Base-by-base conservation (phyloP, 2,329 filamentous ascomycete genomes). In the Chaetomium sp. region DNA sequence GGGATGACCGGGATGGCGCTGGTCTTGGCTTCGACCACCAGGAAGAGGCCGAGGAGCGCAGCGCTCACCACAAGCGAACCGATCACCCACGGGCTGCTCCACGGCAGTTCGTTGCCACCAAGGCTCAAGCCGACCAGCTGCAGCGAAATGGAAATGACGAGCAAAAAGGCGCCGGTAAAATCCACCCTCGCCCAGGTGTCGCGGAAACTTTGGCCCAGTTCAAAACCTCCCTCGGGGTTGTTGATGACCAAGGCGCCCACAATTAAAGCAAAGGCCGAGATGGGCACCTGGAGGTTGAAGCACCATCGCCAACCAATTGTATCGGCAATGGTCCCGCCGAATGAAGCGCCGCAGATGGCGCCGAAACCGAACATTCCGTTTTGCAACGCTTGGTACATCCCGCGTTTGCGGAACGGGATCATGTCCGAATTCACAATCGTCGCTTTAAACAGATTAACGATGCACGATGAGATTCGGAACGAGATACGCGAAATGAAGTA, bases 251-350 rank as follows among this genome's bases (percentile, higher is more conserved):
- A 61, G 33, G 72, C 74, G 0, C 81, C 82, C 9, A 81, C 69
- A 0, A 76, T 43, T 1, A 85, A 71, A 0, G 81, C 82, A 19
- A 78, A 63, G 1, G 76, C 57, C 0, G 81, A 84, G 0, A 86
- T 66, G 0, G 83, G 83, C 0, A 84, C 79, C 63, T 87, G 84
- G 1, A 83, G 70, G 3, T 84, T 64, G 58, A 87, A 87, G 55
- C 80, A 85, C 78, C 81, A 86, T 35, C 86, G 75, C 85, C 85
- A 88, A 8, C 85, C 84, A 19, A 88, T 74, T 1, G 70, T 72
- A 61, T 87, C 83, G 35, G 82, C 82, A 8, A 88, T 76, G 36
- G 79, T 76, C 1, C 85, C 84, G 4, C 85, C 85, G 46, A 86
- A 76, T 0, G 81, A 81, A 7, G 84, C 84, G 1, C 84, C 84